Evolutionary conservation across 2,329 filamentous ascomycete genomes (phyloP).

Genomic region (Coniochaeta ligniaria): DNA sequence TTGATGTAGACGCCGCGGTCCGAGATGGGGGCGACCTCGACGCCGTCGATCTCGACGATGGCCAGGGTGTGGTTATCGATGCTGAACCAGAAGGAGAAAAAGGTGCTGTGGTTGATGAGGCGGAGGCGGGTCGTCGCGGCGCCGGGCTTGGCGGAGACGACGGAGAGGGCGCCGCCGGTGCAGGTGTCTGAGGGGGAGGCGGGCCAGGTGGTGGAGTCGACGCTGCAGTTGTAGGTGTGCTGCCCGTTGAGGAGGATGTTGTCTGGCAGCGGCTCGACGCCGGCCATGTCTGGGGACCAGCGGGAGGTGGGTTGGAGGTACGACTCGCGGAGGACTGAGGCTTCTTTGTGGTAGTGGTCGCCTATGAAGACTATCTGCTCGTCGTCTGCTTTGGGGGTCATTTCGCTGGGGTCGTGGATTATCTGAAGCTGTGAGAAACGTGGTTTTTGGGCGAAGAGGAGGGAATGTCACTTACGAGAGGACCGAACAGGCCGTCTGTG

Average conservation of each 20-base stretch:
- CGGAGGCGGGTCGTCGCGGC: conserved; percentile 23
- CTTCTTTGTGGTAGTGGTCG: conserved; percentile 30
- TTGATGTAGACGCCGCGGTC: conserved; percentile 27
- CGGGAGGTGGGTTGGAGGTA: conserved; percentile 24
- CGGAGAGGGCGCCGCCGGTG: conserved; percentile 22
- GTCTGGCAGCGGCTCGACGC: conserved; percentile 32
- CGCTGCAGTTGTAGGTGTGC: conserved; percentile 25
- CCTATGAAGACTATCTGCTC: conserved; percentile 30
- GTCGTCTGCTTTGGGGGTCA: conserved; percentile 19
- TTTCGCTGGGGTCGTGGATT: conserved; percentile 26
- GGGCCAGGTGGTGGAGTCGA: conserved; percentile 15
- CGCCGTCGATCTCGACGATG: conserved; percentile 31
- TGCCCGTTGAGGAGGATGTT: conserved; percentile 33
- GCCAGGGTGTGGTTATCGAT: conserved; percentile 28
- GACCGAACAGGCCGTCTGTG: conserved; percentile 56
- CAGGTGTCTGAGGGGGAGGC: conserved; percentile 13
- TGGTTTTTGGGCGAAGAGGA: background rate
- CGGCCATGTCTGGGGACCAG: conserved; percentile 21
- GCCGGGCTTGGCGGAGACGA: conserved; percentile 18
- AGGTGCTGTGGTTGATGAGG: conserved; percentile 31
- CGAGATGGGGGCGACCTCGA: conserved; percentile 26
- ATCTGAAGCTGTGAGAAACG: conserved; percentile 15
- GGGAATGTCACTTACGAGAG: conserved; percentile 37
- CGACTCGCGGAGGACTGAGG: conserved; percentile 16
- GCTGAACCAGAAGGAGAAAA: conserved; percentile 29